A percentile compares a stretch with the other conserved stretches of the same genome.
phyloP scores from a whole-genome alignment of 148 eudicot species.

The Amaranthus palmeri region DNA sequence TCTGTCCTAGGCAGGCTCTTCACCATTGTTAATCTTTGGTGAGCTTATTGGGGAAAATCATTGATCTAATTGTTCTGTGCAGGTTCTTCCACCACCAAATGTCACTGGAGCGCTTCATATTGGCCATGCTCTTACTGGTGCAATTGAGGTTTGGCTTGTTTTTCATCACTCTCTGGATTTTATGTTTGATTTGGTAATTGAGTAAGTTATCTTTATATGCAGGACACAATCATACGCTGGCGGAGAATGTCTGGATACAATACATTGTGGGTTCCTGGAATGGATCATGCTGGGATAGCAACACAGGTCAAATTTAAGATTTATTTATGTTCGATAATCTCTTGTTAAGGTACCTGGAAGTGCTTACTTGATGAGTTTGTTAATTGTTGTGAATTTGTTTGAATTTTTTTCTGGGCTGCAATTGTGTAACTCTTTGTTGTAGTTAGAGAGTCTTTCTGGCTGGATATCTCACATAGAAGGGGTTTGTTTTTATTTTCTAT shows the following conservation, averaged over 20 bases:
- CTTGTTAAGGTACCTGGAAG: background rate
- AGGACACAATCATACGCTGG: slow-evolving; percentile 95
- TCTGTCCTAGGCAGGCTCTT: no score
- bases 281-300: slow-evolving; percentile 98
- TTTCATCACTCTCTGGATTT: background rate
- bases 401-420: no score
- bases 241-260: slow-evolving; percentile 90
- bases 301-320: slow-evolving; percentile 59
- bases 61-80: slow-evolving; percentile 14
- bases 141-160: slow-evolving; percentile 58
- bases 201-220: slow-evolving; percentile 13
- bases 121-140: slow-evolving; percentile 91
- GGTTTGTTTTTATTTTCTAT: no score
- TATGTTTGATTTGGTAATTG: background rate
- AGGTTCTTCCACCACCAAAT: slow-evolving; percentile 99
- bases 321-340: slow-evolving; percentile 1
- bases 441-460: no score
- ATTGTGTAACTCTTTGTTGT: no score
- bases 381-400: background rate
- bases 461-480: no score
- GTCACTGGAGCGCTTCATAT: slow-evolving; percentile 97
- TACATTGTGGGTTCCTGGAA: slow-evolving; percentile 96
- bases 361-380: background rate
- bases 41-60: no score
- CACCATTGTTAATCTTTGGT: no score